A percentile compares a stretch with the other conserved stretches of the same genome.
These are phyloP conservation scores for Rossbeevera mucosa DNA, from an alignment of 768 basidiomycete species.

Conservation along the genomic window DNA sequence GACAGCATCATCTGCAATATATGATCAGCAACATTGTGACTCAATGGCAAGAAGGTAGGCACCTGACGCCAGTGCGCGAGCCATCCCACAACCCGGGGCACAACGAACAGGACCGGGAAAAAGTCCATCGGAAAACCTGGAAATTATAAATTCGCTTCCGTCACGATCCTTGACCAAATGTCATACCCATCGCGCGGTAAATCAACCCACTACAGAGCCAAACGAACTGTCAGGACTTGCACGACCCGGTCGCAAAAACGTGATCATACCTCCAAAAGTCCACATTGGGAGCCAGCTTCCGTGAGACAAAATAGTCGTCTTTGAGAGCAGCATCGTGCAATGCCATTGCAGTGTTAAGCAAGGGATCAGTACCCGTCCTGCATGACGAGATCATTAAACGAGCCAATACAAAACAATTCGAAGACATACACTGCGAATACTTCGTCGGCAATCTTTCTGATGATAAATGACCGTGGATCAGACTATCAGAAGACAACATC, in stretches of 20 bases:
- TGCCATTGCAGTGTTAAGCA: conserved; percentile 86
- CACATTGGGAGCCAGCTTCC: conserved; percentile 84
- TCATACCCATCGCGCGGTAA: conserved; percentile 85
- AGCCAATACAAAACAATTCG: not conserved
- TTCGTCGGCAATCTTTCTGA: conserved; percentile 85
- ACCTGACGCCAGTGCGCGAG: conserved; percentile 90
- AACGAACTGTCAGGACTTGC: not conserved
- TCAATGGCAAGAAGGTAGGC: conserved; percentile 7
- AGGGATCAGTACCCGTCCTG: conserved; percentile 80
- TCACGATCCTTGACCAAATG: not conserved
- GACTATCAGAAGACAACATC: conserved; percentile 43
- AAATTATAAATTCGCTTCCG: not conserved
- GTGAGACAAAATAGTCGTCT: conserved; percentile 82
- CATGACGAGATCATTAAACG: not conserved
- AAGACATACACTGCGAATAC: conserved; percentile 77
- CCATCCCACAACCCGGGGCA: conserved; percentile 92
- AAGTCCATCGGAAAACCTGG: conserved; percentile 89
- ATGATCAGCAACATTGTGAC: conserved; percentile 2
- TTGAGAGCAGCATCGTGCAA: conserved; percentile 85
- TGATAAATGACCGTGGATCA: conserved; percentile 87
- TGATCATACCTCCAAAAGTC: conserved; percentile 66
- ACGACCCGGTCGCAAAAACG: not conserved
- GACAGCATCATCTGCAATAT: conserved; percentile 84
- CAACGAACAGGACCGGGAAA: conserved; percentile 90
- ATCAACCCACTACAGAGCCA: conserved; percentile 62